These are phyloP conservation scores for Leptosphaerulina australis DNA, from an alignment of 2,329 filamentous ascomycete genomes.

Conservation along the genomic window DNA sequence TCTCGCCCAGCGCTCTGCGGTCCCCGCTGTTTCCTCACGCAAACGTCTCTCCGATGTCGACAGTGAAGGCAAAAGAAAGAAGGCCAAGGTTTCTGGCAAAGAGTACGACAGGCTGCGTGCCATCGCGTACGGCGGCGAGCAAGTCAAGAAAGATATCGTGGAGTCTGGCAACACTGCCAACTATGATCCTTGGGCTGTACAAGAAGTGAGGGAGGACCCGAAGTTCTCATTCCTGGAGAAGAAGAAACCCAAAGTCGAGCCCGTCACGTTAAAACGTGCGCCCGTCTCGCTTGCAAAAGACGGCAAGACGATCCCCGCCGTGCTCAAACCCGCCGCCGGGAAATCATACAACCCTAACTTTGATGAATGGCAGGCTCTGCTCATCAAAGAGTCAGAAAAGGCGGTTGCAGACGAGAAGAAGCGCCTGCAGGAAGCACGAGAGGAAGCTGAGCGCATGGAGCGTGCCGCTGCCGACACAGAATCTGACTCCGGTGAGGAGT, in stretches of 20 bases:
- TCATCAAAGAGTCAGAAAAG: conserved; percentile 76
- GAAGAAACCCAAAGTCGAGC: conserved; percentile 70
- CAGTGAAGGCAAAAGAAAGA: conserved; percentile 71
- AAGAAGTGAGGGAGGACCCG: conserved; percentile 57
- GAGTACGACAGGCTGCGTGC: conserved; percentile 79
- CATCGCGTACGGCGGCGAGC: conserved; percentile 74
- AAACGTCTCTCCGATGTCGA: conserved; percentile 80
- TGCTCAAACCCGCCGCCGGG: conserved; percentile 78
- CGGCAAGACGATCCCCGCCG: conserved; percentile 78
- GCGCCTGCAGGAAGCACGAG: conserved; percentile 70
- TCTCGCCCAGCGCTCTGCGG: conserved; percentile 78
- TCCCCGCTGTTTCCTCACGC: conserved; percentile 77
- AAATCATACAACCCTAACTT: conserved; percentile 93
- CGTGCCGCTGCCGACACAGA: conserved; percentile 75
- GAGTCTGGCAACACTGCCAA: conserved; percentile 62
- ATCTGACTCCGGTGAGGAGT: conserved; percentile 82
- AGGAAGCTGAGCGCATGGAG: conserved; percentile 70
- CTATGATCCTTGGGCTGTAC: conserved; percentile 80
- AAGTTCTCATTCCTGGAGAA: conserved; percentile 71
- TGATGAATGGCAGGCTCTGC: conserved; percentile 79
- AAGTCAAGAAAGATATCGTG: conserved; percentile 55
- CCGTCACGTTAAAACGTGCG: conserved; percentile 74
- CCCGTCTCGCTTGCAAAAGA: conserved; percentile 83
- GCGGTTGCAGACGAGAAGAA: conserved; percentile 79
- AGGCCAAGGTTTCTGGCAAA: conserved; percentile 81